A percentile compares a stretch with the other conserved stretches of the same genome.
Evolutionary conservation across 2,329 filamentous ascomycete genomes (phyloP).

Genomic region (Coniochaeta hoffmannii): DNA sequence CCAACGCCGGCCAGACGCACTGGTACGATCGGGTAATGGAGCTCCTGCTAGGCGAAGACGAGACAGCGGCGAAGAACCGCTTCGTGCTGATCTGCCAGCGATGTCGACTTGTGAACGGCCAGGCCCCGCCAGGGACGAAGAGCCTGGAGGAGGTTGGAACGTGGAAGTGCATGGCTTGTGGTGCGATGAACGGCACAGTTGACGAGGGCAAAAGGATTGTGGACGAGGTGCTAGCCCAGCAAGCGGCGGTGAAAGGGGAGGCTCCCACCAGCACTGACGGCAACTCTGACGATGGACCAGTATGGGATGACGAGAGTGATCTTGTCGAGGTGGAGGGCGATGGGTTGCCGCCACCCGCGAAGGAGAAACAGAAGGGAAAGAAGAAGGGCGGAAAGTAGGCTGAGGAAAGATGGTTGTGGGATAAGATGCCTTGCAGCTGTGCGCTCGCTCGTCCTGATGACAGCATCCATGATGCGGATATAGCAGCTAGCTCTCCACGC

Average conservation of each 20-base stretch:
- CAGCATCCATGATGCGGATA: no score
- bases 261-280: not conserved
- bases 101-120: conserved; percentile 88
- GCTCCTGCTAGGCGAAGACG: conserved; percentile 87
- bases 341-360: not conserved
- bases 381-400: conserved; percentile 2
- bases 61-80: conserved; percentile 85
- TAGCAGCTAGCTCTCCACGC: no score
- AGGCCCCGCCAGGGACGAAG: conserved; percentile 81
- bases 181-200: conserved; percentile 71
- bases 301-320: not conserved
- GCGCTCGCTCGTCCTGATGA: not conserved
- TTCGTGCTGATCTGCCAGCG: conserved; percentile 76
- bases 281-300: not conserved
- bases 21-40: conserved; percentile 97
- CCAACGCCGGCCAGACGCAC: conserved; percentile 38
- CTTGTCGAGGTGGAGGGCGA: not conserved
- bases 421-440: no score
- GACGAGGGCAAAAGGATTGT: conserved; percentile 69
- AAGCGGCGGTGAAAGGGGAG: not conserved
- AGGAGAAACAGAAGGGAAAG: not conserved
- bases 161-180: conserved; percentile 88
- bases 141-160: conserved; percentile 70
- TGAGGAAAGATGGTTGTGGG: no score
- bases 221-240: conserved; percentile 45